A percentile compares a stretch with the other conserved stretches of the same genome.
These are phyloP conservation scores for Colletotrichum sp. DNA, from an alignment of 2,329 filamentous ascomycete species.

Conservation along the genomic window DNA sequence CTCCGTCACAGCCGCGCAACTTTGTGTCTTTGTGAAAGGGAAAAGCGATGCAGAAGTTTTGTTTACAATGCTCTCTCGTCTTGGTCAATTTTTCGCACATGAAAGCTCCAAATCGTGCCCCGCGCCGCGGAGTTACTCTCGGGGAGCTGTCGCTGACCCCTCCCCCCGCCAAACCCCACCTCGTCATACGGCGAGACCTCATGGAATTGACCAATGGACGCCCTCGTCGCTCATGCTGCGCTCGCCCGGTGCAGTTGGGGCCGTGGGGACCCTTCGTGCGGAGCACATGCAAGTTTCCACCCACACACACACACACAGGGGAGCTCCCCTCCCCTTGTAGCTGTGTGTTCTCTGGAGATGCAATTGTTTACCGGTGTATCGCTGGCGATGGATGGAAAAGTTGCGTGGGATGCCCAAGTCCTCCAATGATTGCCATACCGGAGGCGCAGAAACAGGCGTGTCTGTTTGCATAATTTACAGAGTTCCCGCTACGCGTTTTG, in stretches of 20 bases:
- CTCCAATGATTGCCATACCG: neutral
- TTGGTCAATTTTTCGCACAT: neutral
- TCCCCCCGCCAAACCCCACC: conserved; percentile 3
- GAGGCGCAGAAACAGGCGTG: neutral
- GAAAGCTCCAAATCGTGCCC: conserved; percentile 9
- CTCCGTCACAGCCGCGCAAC: neutral
- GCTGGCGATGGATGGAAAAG: neutral
- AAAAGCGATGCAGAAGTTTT: neutral
- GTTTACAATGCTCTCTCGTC: neutral
- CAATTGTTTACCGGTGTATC: neutral
- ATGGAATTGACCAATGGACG: conserved; percentile 10
- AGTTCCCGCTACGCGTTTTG: neutral
- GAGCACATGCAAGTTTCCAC: neutral
- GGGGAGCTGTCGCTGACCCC: neutral
- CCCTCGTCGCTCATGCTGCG: neutral
- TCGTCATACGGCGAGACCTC: neutral
- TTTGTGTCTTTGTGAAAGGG: neutral
- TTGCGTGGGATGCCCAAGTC: neutral
- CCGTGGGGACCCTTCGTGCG: neutral
- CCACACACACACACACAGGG: neutral
- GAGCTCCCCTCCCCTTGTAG: neutral
- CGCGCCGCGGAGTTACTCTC: conserved; percentile 12
- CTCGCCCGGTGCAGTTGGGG: neutral
- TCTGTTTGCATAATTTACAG: neutral
- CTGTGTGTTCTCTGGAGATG: neutral